phyloP scores from a whole-genome alignment of 257 asterid genomes.

The Orobanche coerulescens region DNA sequence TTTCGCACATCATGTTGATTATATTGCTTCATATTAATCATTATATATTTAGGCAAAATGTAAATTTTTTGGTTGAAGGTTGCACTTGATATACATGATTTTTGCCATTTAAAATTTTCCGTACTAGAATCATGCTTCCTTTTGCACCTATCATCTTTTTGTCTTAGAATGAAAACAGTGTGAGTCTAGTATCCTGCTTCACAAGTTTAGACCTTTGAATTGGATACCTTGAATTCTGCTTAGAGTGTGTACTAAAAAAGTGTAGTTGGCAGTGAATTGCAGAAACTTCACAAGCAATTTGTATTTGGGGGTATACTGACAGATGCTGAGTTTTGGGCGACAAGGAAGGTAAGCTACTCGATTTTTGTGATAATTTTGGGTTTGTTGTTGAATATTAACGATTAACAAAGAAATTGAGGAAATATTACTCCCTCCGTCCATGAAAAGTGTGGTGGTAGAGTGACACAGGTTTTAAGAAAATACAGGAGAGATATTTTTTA shows the following conservation, averaged over 20 bases:
- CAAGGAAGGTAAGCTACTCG: conserved; percentile 73
- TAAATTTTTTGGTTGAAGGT: neutral
- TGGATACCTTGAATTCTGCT: conserved; percentile 14
- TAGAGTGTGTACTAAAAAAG: conserved; percentile 34
- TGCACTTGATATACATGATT: neutral
- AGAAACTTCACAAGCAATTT: conserved; percentile 81
- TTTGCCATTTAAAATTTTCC: neutral
- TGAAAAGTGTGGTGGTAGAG: no score
- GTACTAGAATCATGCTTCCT: conserved; percentile 2
- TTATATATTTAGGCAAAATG: neutral
- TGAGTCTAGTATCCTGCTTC: conserved; percentile 14
- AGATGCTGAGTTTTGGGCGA: conserved; percentile 97
- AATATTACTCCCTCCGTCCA: no score
- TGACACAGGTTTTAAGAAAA: no score
- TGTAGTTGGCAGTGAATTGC: conserved; percentile 77
- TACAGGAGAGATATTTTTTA: no score
- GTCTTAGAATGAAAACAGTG: neutral
- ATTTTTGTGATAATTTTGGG: conserved; percentile 4
- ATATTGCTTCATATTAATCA: neutral
- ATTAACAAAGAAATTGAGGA: conserved; percentile 7
- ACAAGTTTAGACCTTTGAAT: conserved; percentile 19
- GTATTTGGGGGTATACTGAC: conserved; percentile 72
- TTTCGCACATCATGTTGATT: neutral
- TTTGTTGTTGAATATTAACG: conserved; percentile 6
- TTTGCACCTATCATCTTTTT: neutral